Conservation (phyloP, 352 stramenopile genomes). For the Plasmopara halstedii region DNA sequence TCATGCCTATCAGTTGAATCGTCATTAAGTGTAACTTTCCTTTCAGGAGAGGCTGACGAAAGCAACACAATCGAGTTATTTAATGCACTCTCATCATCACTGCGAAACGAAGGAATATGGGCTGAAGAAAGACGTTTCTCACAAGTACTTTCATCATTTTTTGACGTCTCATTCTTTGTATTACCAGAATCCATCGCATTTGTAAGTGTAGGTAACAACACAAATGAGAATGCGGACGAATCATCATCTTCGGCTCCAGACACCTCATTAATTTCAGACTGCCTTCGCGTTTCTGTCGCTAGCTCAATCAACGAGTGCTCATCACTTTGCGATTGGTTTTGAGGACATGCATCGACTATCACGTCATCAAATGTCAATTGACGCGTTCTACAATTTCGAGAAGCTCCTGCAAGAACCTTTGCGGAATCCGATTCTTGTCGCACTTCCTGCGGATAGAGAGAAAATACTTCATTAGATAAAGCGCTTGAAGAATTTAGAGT, state of each 20-base stretch:
- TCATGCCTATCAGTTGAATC: slow-evolving; percentile 19
- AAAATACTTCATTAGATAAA: neutral
- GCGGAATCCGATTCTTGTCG: neutral
- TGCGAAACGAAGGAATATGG: slow-evolving; percentile 11
- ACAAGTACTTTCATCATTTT: slow-evolving; percentile 3
- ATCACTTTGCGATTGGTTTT: slow-evolving; percentile 3
- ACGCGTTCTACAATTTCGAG: slow-evolving; percentile 26
- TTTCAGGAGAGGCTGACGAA: neutral
- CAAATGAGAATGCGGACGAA: slow-evolving; percentile 10
- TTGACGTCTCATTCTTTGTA: neutral
- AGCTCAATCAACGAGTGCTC: neutral
- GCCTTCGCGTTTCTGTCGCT: neutral
- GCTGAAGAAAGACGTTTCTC: slow-evolving; percentile 12
- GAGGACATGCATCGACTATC: neutral
- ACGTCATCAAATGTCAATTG: slow-evolving; percentile 40
- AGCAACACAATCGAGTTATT: neutral
- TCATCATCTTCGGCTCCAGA: neutral
- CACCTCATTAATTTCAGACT: neutral
- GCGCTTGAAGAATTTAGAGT: slow-evolving; percentile 16
- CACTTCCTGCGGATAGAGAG: neutral
- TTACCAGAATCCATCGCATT: neutral
- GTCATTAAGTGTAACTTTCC: neutral
- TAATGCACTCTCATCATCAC: neutral
- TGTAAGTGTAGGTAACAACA: slow-evolving; percentile 8
- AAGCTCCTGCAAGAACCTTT: slow-evolving; percentile 6